phyloP scores from a whole-genome alignment of 148 eudicot genomes.

The Rhododendron ferrugineum region DNA sequence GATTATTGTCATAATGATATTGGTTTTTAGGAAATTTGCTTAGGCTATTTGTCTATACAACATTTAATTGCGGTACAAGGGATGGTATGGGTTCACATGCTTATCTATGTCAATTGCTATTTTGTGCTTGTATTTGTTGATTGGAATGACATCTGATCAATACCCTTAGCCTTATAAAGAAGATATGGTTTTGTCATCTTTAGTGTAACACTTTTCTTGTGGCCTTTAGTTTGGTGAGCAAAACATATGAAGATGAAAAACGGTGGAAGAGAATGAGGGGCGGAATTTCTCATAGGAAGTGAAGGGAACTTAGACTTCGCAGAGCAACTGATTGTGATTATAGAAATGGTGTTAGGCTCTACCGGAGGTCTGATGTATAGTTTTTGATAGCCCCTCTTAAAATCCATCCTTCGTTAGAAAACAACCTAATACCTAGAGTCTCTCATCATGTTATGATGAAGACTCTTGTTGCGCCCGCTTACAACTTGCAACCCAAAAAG shows the following conservation, averaged over 20 bases:
- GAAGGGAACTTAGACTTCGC: not conserved
- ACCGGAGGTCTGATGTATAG: not conserved
- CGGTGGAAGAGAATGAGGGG: not conserved
- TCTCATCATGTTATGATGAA: not conserved
- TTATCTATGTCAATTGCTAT: not conserved
- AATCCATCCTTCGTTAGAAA: not conserved
- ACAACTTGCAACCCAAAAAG: not conserved
- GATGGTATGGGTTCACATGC: not conserved
- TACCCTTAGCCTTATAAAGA: not conserved
- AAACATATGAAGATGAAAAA: not conserved
- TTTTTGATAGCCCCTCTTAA: not conserved
- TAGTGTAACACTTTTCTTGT: not conserved
- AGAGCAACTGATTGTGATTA: not conserved
- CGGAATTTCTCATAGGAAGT: not conserved
- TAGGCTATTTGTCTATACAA: not conserved
- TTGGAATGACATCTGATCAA: not conserved
- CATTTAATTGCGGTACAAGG: not conserved
- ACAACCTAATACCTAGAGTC: not conserved
- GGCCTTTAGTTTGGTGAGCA: not conserved
- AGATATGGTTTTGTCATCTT: not conserved
- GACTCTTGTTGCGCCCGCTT: not conserved
- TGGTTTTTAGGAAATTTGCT: not conserved
- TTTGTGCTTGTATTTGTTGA: conserved; percentile 2
- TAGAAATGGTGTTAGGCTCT: not conserved
- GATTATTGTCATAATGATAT: not conserved